phyloP scores from a whole-genome alignment of 495 filamentous ascomycete species.

The Penicillium robsamsonii region DNA sequence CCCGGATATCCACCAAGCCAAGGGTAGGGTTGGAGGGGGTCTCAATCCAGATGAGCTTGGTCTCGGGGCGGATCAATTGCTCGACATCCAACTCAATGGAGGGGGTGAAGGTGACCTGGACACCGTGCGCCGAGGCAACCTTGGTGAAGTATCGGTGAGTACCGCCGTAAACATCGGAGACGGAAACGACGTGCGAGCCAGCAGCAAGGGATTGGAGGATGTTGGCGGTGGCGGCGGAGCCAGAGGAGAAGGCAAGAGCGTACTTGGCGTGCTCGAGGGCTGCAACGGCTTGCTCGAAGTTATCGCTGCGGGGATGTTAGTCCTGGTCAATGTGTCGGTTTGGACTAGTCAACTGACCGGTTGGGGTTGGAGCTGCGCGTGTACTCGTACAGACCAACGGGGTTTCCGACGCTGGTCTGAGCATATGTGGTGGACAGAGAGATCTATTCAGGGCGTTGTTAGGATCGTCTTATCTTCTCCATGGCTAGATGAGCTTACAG shows the following conservation, averaged over 20 bases:
- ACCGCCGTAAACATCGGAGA: constrained; percentile 96
- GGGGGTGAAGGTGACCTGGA: constrained; percentile 90
- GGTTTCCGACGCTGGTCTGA: constrained; percentile 79
- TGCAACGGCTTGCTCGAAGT: constrained; percentile 90
- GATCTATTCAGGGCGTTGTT: constrained; percentile 53
- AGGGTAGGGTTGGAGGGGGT: constrained; percentile 92
- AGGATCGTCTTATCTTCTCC: not conserved
- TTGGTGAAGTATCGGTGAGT: constrained; percentile 99
- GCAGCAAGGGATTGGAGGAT: constrained; percentile 90
- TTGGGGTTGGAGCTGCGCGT: constrained; percentile 90
- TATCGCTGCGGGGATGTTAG: constrained; percentile 50
- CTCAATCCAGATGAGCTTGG: constrained; percentile 98
- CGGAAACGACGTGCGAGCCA: constrained; percentile 91
- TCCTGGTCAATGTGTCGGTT: not conserved
- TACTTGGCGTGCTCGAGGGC: constrained; percentile 89
- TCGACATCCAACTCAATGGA: constrained; percentile 83
- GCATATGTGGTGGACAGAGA: constrained; percentile 93
- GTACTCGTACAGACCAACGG: constrained; percentile 88
- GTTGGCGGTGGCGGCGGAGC: constrained; percentile 88
- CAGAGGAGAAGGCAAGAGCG: constrained; percentile 92
- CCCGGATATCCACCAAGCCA: constrained; percentile 83
- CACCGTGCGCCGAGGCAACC: constrained; percentile 90
- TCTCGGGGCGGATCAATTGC: constrained; percentile 79
- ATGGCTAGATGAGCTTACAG: constrained; percentile 46
- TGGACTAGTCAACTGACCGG: constrained; percentile 44